These are phyloP conservation scores for Tetracladium setigerum DNA, from an alignment of 495 filamentous ascomycete species.

Conservation along the genomic window DNA sequence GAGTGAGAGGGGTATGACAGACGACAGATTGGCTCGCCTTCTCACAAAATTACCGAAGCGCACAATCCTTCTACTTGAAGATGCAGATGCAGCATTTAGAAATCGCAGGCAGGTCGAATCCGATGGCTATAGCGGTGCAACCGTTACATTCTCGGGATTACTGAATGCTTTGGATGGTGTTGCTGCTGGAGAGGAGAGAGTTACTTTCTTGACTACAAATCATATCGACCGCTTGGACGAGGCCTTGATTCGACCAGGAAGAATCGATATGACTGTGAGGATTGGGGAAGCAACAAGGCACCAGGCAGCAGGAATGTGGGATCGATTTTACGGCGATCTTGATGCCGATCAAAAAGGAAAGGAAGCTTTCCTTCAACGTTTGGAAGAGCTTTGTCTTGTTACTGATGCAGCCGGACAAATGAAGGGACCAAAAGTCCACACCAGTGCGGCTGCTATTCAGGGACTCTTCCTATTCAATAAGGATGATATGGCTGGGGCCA, in stretches of 20 bases:
- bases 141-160: slow-evolving; percentile 91
- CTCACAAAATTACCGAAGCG: slow-evolving; percentile 80
- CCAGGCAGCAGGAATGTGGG: slow-evolving; percentile 85
- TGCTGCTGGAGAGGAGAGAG: slow-evolving; percentile 88
- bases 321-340: slow-evolving; percentile 85
- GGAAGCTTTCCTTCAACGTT: slow-evolving; percentile 40
- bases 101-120: slow-evolving; percentile 70
- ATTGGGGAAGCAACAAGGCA: slow-evolving; percentile 81
- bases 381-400: slow-evolving; percentile 43
- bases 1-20: slow-evolving; percentile 86
- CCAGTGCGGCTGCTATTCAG: slow-evolving; percentile 85
- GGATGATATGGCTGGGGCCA: slow-evolving; percentile 77
- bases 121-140: slow-evolving; percentile 83
- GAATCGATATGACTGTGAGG: slow-evolving; percentile 88
- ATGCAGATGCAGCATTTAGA: slow-evolving; percentile 88
- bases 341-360: slow-evolving; percentile 53
- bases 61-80: slow-evolving; percentile 83
- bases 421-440: slow-evolving; percentile 39
- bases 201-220: slow-evolving; percentile 93
- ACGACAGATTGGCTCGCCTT: slow-evolving; percentile 83
- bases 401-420: slow-evolving; percentile 29
- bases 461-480: slow-evolving; percentile 94
- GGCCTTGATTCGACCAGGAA: slow-evolving; percentile 81
- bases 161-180: slow-evolving; percentile 92
- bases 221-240: slow-evolving; percentile 83